Evolutionary conservation across 441 rosid genomes (phyloP).

Genomic region (Gossypium davidsonii): DNA sequence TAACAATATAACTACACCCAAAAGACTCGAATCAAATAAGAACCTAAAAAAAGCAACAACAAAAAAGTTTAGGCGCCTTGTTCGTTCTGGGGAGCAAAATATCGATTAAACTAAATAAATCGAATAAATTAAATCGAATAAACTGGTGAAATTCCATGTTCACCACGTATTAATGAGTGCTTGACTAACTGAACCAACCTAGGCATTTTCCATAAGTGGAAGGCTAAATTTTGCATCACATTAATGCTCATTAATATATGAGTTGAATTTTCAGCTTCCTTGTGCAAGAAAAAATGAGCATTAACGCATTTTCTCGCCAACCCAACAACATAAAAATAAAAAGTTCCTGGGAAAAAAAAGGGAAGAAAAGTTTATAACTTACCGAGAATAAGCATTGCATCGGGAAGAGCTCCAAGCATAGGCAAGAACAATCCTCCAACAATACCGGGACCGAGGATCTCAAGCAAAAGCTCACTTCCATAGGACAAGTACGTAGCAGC

Average conservation of each 20-base stretch:
- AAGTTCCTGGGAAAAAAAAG: not conserved
- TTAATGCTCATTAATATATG: not conserved
- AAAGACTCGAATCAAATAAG: no score
- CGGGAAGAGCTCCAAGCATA: constrained; percentile 86
- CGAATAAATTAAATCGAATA: no score
- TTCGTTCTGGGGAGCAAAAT: no score
- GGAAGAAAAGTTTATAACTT: not conserved
- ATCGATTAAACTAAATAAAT: no score
- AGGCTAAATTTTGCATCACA: not conserved
- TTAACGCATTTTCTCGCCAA: not conserved
- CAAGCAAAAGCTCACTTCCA: constrained; percentile 88
- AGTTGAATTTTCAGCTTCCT: not conserved
- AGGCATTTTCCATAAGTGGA: not conserved
- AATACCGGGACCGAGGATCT: constrained; percentile 86
- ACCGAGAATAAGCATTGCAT: constrained; percentile 95
- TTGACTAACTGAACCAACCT: no score
- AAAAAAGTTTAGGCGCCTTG: no score
- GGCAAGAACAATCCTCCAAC: constrained; percentile 93
- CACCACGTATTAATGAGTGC: no score
- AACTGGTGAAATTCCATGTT: no score
- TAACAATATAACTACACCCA: not conserved
- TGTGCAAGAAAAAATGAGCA: not conserved
- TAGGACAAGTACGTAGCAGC: constrained; percentile 73
- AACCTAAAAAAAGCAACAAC: no score
- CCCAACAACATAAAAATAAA: not conserved